Percentiles rank a stretch among this genome's conserved stretches.
Conservation (phyloP, 2,329 filamentous ascomycete species). For the Monilinia polystroma region DNA sequence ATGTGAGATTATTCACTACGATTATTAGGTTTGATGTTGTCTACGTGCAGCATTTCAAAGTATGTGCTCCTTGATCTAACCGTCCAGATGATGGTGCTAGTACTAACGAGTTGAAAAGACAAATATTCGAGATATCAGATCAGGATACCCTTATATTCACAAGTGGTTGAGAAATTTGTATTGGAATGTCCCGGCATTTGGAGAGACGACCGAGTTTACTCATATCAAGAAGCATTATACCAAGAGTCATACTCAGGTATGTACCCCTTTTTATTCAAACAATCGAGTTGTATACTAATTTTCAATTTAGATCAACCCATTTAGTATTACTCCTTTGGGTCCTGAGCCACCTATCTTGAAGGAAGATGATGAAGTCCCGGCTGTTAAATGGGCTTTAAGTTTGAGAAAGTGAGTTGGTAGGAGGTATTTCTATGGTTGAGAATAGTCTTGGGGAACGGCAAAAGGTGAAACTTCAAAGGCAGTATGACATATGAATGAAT, state of each 20-base stretch:
- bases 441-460: neutral
- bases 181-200: slow-evolving; percentile 66
- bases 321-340: slow-evolving; percentile 77
- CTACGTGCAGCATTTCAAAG: slow-evolving; percentile 83
- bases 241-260: slow-evolving; percentile 62
- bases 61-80: slow-evolving; percentile 58
- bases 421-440: neutral
- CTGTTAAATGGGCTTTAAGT: slow-evolving; percentile 44
- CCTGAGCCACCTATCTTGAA: slow-evolving; percentile 80
- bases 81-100: no score
- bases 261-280: slow-evolving; percentile 6
- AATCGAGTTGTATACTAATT: slow-evolving; percentile 30
- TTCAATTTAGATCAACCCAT: slow-evolving; percentile 63
- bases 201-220: slow-evolving; percentile 41
- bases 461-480: neutral
- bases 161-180: slow-evolving; percentile 65
- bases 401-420: slow-evolving; percentile 31
- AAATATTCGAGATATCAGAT: slow-evolving; percentile 49
- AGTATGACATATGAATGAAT: neutral
- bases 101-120: slow-evolving; percentile 44
- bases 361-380: slow-evolving; percentile 73
- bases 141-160: slow-evolving; percentile 61
- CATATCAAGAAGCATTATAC: slow-evolving; percentile 85
- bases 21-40: slow-evolving; percentile 66
- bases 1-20: slow-evolving; percentile 69